Conservation (phyloP, 2,329 filamentous ascomycete genomes). For the Decorospora gaudefroyi region DNA sequence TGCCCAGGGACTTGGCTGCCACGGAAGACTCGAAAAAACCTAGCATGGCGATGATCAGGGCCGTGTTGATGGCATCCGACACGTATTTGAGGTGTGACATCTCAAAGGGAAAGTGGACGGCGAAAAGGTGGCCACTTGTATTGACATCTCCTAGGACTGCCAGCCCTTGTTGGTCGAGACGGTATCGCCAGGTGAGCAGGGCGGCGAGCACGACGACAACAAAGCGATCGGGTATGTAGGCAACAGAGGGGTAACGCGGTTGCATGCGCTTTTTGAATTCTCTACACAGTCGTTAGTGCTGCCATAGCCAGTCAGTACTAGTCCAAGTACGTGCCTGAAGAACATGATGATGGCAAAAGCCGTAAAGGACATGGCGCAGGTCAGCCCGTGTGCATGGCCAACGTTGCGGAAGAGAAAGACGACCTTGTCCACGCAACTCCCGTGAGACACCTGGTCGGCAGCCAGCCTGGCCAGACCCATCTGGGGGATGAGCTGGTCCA, state of each 20-base stretch:
- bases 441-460: slow-evolving; percentile 73
- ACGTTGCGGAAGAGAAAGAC: slow-evolving; percentile 74
- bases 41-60: slow-evolving; percentile 88
- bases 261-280: slow-evolving; percentile 81
- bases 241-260: slow-evolving; percentile 75
- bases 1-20: slow-evolving; percentile 80
- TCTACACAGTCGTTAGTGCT: slow-evolving; percentile 54
- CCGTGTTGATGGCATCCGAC: slow-evolving; percentile 83
- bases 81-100: slow-evolving; percentile 77
- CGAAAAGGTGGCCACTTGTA: slow-evolving; percentile 71
- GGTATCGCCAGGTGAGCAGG: slow-evolving; percentile 73
- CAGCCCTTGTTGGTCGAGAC: slow-evolving; percentile 80
- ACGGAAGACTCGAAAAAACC: slow-evolving; percentile 99
- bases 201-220: slow-evolving; percentile 84
- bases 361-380: slow-evolving; percentile 73
- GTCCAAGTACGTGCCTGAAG: slow-evolving; percentile 65
- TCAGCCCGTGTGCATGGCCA: slow-evolving; percentile 70
- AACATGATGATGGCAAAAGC: slow-evolving; percentile 90
- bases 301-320: neutral
- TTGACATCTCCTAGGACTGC: slow-evolving; percentile 82
- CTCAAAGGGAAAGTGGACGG: slow-evolving; percentile 85
- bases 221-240: slow-evolving; percentile 91
- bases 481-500: slow-evolving; percentile 92
- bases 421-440: slow-evolving; percentile 84
- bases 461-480: slow-evolving; percentile 74